These are phyloP conservation scores for Sporothrix pallida DNA, from an alignment of 2,329 filamentous ascomycete genomes.

Conservation along the genomic window DNA sequence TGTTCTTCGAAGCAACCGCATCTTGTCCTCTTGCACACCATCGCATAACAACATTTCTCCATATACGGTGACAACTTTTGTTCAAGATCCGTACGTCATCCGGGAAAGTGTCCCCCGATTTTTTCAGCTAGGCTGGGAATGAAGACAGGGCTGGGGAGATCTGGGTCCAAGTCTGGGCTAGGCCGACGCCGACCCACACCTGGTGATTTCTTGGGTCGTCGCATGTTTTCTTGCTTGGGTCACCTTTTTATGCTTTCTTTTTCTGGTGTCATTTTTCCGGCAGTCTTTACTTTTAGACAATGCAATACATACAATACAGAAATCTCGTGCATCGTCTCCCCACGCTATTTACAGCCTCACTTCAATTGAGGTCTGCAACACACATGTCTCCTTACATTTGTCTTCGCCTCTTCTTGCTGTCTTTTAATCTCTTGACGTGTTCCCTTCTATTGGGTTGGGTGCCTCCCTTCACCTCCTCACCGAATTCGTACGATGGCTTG, in stretches of 20 bases:
- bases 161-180: background rate
- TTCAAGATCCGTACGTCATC: background rate
- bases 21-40: too few relatives aligned
- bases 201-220: background rate
- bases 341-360: conserved; percentile 3
- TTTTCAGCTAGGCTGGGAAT: background rate
- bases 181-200: background rate
- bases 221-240: conserved; percentile 10
- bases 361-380: background rate
- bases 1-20: too few relatives aligned
- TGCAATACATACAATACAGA: too few relatives aligned
- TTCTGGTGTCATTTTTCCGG: background rate
- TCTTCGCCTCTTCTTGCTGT: background rate
- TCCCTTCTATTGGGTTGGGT: background rate
- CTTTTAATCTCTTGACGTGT: background rate
- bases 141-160: background rate
- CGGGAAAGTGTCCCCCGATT: background rate
- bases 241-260: background rate
- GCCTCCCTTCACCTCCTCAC: background rate
- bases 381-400: background rate
- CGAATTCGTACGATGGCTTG: conserved; percentile 15
- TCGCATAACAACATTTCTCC: too few relatives aligned
- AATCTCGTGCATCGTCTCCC: background rate
- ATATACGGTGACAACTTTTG: background rate
- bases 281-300: too few relatives aligned